phyloP scores from a whole-genome alignment of 306 rosid species.

The Trifolium dubium region DNA sequence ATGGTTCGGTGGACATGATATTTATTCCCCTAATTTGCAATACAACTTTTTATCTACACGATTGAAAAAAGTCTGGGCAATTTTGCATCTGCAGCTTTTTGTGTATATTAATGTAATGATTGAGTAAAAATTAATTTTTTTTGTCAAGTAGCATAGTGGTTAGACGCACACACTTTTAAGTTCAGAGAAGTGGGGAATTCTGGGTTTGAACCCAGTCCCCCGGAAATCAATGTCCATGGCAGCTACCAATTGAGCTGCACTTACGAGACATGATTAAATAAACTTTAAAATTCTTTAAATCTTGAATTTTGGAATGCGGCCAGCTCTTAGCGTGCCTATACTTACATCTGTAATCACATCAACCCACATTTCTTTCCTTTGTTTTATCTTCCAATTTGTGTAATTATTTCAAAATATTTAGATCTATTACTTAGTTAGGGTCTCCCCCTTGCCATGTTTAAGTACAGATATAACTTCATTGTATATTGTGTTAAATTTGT shows the following conservation, averaged over 20 bases:
- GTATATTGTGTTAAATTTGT: constrained; percentile 14
- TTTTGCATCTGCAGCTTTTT: neutral
- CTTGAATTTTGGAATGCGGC: constrained; percentile 9
- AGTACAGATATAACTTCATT: neutral
- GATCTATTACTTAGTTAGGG: neutral
- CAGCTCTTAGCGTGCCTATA: constrained; percentile 24
- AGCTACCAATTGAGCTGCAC: too few species aligned
- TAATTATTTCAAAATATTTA: constrained; percentile 11
- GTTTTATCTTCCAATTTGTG: constrained; percentile 15
- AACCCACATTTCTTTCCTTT: neutral
- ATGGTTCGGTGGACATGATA: constrained; percentile 33
- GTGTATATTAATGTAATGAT: constrained; percentile 2
- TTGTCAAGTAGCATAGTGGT: too few species aligned
- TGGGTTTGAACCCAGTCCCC: too few species aligned
- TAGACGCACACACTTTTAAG: too few species aligned
- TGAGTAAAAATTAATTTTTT: constrained; percentile 4
- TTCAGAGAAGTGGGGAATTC: too few species aligned
- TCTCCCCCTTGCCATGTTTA: neutral
- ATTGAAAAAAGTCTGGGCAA: constrained; percentile 14
- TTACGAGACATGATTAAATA: neutral
- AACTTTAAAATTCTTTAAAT: constrained; percentile 2
- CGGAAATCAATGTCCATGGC: too few species aligned
- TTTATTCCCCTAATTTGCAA: constrained; percentile 5
- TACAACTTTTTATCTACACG: constrained; percentile 9
- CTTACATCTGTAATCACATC: neutral